Base-by-base conservation (phyloP, 2,329 filamentous ascomycete genomes). In the Xylaria sp. region DNA sequence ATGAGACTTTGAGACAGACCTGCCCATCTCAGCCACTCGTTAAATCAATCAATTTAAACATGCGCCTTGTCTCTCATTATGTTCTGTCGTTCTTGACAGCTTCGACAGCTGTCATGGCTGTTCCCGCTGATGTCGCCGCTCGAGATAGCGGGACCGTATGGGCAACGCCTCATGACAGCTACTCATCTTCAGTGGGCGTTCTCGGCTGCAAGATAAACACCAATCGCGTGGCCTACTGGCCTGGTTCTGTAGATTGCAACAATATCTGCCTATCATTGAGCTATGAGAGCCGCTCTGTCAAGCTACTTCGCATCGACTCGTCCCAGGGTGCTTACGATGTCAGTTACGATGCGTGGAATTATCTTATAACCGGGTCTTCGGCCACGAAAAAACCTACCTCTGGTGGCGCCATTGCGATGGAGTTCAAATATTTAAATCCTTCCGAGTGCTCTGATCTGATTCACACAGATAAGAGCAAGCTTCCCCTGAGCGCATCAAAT, bases 161-260 rank as follows among this genome's bases (percentile, higher is more conserved):
- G 66, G 79, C 84, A 63, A 89, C 87, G 2, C 87, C 87, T 40
- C 88, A 90, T 74, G 85, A 84, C 72, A 77, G 80, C 72, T 89
- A 83, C 80, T 86, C 85, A 4, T 87, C 85, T 23, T 88, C 86
- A 7, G 79, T 88, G 67, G 88, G 88, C 56, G 87, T 89, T 1
- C 80, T 88, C 5, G 88, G 88, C 60, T 89, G 88, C 84, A 87
- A 88, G 78, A 84, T 89, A 78, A 78, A 89, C 80, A 87, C 83
- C 71, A 84, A 89, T 81, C 86, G 87, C 51, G 83, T 89, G 38
- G 87, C 88, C 69, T 90, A 90, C 83, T 89, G 86, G 86, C 88
- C 88, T 6, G 75, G 74, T 28, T 74, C 79, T 4, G 80, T 86
- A 53, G 81, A 81, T 80, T 90, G 87, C 81, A 79, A 85, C 79